phyloP scores from a whole-genome alignment of 2,329 filamentous ascomycete species.

The Massarina eburnea region DNA sequence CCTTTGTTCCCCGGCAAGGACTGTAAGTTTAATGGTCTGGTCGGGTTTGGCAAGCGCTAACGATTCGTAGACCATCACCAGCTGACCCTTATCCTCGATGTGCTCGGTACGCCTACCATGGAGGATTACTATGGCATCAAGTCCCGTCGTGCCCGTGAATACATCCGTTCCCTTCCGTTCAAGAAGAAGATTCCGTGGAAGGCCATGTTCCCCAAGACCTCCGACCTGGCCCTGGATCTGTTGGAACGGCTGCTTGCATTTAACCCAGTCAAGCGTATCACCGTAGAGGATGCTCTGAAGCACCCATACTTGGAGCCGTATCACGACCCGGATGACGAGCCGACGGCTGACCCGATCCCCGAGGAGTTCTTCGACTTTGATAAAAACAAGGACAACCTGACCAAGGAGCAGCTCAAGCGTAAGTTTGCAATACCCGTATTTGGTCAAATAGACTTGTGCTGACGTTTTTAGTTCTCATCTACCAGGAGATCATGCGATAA shows the following conservation, averaged over 20 bases:
- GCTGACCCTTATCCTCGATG: constrained; percentile 92
- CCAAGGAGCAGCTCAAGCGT: constrained; percentile 97
- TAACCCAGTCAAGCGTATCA: constrained; percentile 98
- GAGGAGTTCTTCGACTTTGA: constrained; percentile 99
- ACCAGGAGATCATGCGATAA: constrained; percentile 89
- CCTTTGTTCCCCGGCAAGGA: constrained; percentile 98
- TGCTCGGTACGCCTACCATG: constrained; percentile 97
- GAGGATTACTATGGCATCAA: constrained; percentile 99
- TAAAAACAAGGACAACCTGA: constrained; percentile 98
- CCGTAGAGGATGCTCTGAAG: constrained; percentile 93
- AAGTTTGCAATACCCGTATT: constrained; percentile 34
- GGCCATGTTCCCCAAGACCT: constrained; percentile 97
- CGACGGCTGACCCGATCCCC: constrained; percentile 91
- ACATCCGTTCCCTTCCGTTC: constrained; percentile 96
- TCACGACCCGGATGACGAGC: constrained; percentile 98
- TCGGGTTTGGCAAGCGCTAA: constrained; percentile 5
- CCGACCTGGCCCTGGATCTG: constrained; percentile 90
- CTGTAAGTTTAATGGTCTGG: constrained; percentile 61
- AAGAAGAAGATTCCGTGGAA: constrained; percentile 99
- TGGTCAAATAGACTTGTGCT: constrained; percentile 3
- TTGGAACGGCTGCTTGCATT: constrained; percentile 95
- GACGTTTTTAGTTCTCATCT: constrained; percentile 70
- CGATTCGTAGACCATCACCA: constrained; percentile 81
- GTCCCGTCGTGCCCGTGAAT: constrained; percentile 92
- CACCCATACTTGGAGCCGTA: constrained; percentile 98